phyloP scores from a whole-genome alignment of 2,329 filamentous ascomycete genomes.

The Trematosphaeria pertusa region DNA sequence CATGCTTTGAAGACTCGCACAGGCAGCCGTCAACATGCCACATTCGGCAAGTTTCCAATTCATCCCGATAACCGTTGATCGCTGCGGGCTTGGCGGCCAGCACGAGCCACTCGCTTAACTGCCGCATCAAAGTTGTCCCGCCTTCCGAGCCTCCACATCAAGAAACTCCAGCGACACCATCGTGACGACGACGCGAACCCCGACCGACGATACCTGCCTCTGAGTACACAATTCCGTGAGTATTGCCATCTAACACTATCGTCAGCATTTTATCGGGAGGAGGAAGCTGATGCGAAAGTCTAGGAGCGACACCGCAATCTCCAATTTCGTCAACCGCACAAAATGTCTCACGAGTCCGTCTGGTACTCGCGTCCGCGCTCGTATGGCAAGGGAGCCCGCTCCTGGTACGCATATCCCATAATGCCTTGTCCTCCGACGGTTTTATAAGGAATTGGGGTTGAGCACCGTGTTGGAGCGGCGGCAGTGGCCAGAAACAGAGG shows the following conservation, averaged over 20 bases:
- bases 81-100: too few relatives aligned
- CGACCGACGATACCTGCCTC: constrained; percentile 33
- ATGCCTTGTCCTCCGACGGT: constrained; percentile 10
- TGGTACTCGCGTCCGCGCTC: constrained; percentile 98
- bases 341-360: constrained; percentile 91
- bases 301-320: constrained; percentile 33
- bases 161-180: constrained; percentile 21
- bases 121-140: constrained; percentile 1
- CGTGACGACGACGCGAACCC: constrained; percentile 36
- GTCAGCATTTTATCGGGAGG: background rate
- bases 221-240: constrained; percentile 37
- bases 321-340: constrained; percentile 54
- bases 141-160: constrained; percentile 29
- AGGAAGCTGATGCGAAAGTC: constrained; percentile 19
- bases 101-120: constrained; percentile 4
- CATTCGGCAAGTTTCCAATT: too few relatives aligned
- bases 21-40: too few relatives aligned
- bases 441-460: constrained; percentile 7
- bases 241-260: constrained; percentile 4
- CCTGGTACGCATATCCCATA: constrained; percentile 72
- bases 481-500: constrained; percentile 8
- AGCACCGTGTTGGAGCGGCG: constrained; percentile 25
- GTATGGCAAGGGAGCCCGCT: constrained; percentile 95
- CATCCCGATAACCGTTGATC: too few relatives aligned
- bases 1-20: background rate